These are phyloP conservation scores for Sarocladiaceae sp. DNA, from an alignment of 2,329 filamentous ascomycete genomes.

Conservation along the genomic window DNA sequence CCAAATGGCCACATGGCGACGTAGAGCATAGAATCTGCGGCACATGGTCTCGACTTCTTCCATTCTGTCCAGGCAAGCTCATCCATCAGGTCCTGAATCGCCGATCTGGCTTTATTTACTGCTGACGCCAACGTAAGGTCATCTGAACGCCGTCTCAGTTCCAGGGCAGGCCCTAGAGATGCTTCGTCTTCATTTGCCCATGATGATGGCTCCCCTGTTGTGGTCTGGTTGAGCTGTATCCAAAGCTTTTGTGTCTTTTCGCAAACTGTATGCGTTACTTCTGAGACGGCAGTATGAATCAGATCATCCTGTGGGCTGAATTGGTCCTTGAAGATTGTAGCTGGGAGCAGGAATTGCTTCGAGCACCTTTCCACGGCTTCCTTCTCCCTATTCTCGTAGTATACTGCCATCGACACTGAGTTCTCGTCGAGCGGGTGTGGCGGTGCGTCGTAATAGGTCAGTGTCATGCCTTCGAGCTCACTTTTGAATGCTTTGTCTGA, in stretches of 20 bases:
- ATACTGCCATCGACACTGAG: constrained; percentile 15
- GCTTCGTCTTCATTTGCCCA: background rate
- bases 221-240: background rate
- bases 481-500: constrained; percentile 25
- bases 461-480: constrained; percentile 34
- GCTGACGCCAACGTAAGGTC: background rate
- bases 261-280: constrained; percentile 37
- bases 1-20: constrained; percentile 64
- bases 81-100: constrained; percentile 31
- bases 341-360: constrained; percentile 36
- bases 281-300: constrained; percentile 38
- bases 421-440: constrained; percentile 18
- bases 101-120: constrained; percentile 13
- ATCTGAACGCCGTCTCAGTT: constrained; percentile 1
- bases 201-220: background rate
- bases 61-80: constrained; percentile 57
- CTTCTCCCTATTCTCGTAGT: constrained; percentile 22
- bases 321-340: constrained; percentile 14
- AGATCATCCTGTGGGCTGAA: constrained; percentile 39
- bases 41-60: constrained; percentile 53
- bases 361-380: constrained; percentile 42
- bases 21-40: constrained; percentile 50
- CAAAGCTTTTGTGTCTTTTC: constrained; percentile 3
- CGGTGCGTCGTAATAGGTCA: constrained; percentile 39
- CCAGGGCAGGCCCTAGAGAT: background rate